Evolutionary conservation across 2,329 filamentous ascomycete species (phyloP).

Genomic region (Aspergillus sp.): DNA sequence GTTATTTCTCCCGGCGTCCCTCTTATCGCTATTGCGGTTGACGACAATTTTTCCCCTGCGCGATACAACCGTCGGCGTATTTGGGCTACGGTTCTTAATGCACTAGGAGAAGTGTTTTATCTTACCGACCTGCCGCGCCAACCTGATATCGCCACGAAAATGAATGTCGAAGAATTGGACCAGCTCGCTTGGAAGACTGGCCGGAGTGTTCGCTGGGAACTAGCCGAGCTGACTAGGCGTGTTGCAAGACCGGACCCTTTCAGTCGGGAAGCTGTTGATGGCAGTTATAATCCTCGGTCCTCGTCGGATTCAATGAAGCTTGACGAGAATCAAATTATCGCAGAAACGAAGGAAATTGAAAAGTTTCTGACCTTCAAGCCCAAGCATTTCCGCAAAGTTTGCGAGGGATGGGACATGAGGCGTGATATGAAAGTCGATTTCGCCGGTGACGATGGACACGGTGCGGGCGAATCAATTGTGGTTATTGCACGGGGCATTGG

Average conservation of each 20-base stretch:
- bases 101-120: conserved; percentile 86
- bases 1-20: conserved; percentile 87
- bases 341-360: conserved; percentile 79
- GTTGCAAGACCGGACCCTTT: conserved; percentile 67
- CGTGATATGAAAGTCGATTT: conserved; percentile 84
- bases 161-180: conserved; percentile 50
- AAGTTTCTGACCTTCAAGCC: conserved; percentile 68
- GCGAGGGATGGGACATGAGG: conserved; percentile 88
- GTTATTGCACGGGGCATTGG: conserved; percentile 69
- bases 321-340: conserved; percentile 62
- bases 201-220: conserved; percentile 72
- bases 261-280: conserved; percentile 61
- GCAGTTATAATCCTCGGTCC: conserved; percentile 75
- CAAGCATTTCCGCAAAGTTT: conserved; percentile 71
- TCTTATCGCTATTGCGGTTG: conserved; percentile 76
- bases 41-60: conserved; percentile 72
- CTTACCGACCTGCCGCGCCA: conserved; percentile 65
- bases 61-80: conserved; percentile 67
- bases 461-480: conserved; percentile 71
- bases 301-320: conserved; percentile 71
- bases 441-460: conserved; percentile 69
- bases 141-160: conserved; percentile 43
- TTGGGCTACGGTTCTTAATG: conserved; percentile 93
- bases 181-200: conserved; percentile 75
- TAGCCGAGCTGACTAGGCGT: conserved; percentile 74